These are phyloP conservation scores for Starmerella geochares DNA, from an alignment of 805 yeast genomes.

Conservation along the genomic window DNA sequence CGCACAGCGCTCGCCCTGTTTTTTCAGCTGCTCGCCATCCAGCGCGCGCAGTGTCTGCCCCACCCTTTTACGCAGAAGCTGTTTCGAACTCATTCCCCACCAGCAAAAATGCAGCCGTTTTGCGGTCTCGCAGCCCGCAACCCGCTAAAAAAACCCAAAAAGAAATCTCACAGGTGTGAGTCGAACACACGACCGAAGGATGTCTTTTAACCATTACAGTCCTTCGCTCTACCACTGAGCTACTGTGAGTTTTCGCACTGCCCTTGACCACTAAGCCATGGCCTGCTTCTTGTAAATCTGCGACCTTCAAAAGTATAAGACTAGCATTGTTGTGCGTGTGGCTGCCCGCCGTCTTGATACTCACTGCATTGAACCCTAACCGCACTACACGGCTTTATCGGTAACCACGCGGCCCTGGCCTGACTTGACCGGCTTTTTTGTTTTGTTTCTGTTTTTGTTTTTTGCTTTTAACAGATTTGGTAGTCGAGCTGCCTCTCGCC, in stretches of 20 bases:
- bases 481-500: too few relatives aligned
- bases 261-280: slow-evolving; percentile 4
- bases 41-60: slow-evolving; percentile 8
- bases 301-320: background rate
- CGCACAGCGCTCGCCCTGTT: slow-evolving; percentile 22
- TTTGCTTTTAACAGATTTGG: too few relatives aligned
- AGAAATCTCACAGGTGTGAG: slow-evolving; percentile 15
- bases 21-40: slow-evolving; percentile 1
- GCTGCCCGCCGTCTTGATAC: too few relatives aligned
- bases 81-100: background rate
- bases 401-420: too few relatives aligned
- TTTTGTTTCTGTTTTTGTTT: too few relatives aligned
- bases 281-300: background rate
- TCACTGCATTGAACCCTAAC: too few relatives aligned
- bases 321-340: too few relatives aligned
- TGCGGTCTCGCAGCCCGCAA: background rate
- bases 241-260: slow-evolving; percentile 22
- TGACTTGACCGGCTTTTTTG: too few relatives aligned
- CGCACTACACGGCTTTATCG: too few relatives aligned
- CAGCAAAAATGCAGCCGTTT: background rate
- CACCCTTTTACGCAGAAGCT: slow-evolving; percentile 17
- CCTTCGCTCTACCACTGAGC: slow-evolving; percentile 30
- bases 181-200: slow-evolving; percentile 26
- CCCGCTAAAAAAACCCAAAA: slow-evolving; percentile 1
- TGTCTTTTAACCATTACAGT: slow-evolving; percentile 23